Percentiles rank a stretch among this genome's conserved stretches.
These are phyloP conservation scores for Coemansia aciculifera DNA, from an alignment of 192 early-diverging fungal genomes.

Conservation along the genomic window DNA sequence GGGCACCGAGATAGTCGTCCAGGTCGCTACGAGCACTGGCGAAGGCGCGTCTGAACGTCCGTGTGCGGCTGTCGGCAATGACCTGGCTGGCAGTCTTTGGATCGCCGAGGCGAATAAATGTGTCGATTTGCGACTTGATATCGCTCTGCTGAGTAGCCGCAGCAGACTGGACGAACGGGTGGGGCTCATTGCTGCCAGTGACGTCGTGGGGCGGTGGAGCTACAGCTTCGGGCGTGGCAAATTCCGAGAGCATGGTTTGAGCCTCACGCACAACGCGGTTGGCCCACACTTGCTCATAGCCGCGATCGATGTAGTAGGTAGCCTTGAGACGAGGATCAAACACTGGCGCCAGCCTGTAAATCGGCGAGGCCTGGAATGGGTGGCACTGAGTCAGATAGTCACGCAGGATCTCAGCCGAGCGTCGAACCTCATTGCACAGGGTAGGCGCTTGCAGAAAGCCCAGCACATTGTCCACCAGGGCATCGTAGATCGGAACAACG, in stretches of 20 bases:
- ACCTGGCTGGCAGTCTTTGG: slow-evolving; percentile 24
- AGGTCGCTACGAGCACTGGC: slow-evolving; percentile 42
- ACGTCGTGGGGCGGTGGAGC: neutral
- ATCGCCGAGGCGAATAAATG: slow-evolving; percentile 32
- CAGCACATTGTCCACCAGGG: slow-evolving; percentile 32
- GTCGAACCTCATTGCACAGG: slow-evolving; percentile 30
- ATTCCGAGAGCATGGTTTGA: slow-evolving; percentile 28
- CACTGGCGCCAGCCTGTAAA: slow-evolving; percentile 50
- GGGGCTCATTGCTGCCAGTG: slow-evolving; percentile 1
- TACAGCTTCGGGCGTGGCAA: slow-evolving; percentile 14
- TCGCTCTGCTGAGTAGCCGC: slow-evolving; percentile 15
- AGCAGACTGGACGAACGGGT: slow-evolving; percentile 15
- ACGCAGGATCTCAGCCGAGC: slow-evolving; percentile 31
- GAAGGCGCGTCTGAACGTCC: slow-evolving; percentile 38
- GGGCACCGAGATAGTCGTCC: slow-evolving; percentile 42
- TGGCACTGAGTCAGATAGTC: slow-evolving; percentile 48
- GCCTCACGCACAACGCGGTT: slow-evolving; percentile 44
- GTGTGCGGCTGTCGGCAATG: slow-evolving; percentile 34
- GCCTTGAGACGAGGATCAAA: slow-evolving; percentile 52
- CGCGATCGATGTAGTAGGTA: slow-evolving; percentile 44
- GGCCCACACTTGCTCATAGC: slow-evolving; percentile 37
- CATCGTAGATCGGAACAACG: slow-evolving; percentile 48
- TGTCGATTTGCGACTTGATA: slow-evolving; percentile 30
- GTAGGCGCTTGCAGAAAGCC: slow-evolving; percentile 24
- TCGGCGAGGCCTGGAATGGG: slow-evolving; percentile 54